Evolutionary conservation across 179 eudicot genomes (phyloP).

Genomic region (Carnegiea gigantea): DNA sequence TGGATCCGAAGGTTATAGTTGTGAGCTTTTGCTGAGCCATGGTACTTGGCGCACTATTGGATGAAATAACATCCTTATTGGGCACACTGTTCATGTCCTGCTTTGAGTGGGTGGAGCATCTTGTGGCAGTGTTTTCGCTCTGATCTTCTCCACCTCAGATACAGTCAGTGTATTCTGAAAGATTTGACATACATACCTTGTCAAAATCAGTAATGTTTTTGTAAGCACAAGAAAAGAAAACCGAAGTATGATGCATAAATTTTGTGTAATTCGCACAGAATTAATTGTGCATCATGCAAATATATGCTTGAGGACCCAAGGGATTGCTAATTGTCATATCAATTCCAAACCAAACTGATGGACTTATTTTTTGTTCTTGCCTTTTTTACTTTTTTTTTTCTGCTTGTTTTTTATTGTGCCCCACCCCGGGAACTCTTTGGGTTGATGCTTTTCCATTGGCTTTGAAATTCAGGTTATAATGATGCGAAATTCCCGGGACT

Average conservation of each 20-base stretch:
- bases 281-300: background rate
- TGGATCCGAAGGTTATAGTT: conserved; percentile 44
- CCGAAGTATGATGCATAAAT: background rate
- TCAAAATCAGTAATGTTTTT: background rate
- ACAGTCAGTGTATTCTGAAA: conserved; percentile 56
- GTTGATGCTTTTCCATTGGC: too few species aligned
- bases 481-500: too few species aligned
- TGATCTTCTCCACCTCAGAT: conserved; percentile 67
- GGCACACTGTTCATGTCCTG: conserved; percentile 43
- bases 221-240: background rate
- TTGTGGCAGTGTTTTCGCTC: conserved; percentile 75
- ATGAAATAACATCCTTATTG: conserved; percentile 59
- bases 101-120: conserved; percentile 50
- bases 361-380: too few species aligned
- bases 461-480: too few species aligned
- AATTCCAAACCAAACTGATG: background rate
- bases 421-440: too few species aligned
- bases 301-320: background rate
- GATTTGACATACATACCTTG: background rate
- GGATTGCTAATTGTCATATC: background rate
- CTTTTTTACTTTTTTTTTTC: too few species aligned
- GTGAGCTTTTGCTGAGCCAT: conserved; percentile 48
- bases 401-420: too few species aligned
- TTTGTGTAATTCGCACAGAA: background rate
- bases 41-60: conserved; percentile 60